phyloP scores from a whole-genome alignment of 257 asterid species.

The Phtheirospermum japonicum region DNA sequence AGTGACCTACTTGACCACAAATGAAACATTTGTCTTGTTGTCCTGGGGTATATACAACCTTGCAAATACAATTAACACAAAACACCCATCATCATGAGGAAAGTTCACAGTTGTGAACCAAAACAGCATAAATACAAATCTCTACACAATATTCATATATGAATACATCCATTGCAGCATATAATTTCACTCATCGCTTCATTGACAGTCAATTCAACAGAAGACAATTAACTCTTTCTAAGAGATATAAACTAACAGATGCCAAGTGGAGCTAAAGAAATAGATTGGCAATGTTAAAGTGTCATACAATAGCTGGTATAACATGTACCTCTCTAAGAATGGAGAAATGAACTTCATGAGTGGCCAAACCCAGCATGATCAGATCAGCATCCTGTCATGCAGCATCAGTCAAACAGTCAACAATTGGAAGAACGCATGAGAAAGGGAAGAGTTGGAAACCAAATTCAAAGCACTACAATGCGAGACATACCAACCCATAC shows the following conservation, averaged over 20 bases:
- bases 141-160: conserved; percentile 8
- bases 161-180: conserved; percentile 10
- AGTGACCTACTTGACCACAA: conserved; percentile 97
- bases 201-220: conserved; percentile 11
- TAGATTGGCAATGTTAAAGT: conserved; percentile 10
- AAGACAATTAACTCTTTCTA: conserved; percentile 14
- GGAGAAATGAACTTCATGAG: conserved; percentile 93
- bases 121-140: conserved; percentile 9
- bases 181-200: conserved; percentile 13
- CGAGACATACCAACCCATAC: conserved; percentile 78
- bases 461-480: conserved; percentile 4
- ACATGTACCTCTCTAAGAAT: conserved; percentile 85
- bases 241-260: conserved; percentile 11
- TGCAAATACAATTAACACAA: conserved; percentile 27
- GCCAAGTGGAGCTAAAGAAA: conserved; percentile 5
- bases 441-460: conserved; percentile 8
- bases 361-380: conserved; percentile 86
- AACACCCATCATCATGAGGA: conserved; percentile 27
- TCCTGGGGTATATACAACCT: conserved; percentile 94
- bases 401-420: conserved; percentile 15
- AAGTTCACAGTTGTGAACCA: conserved; percentile 18
- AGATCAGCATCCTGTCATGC: conserved; percentile 41
- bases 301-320: conserved; percentile 1
- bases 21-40: conserved; percentile 95
- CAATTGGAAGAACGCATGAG: neutral